These are phyloP conservation scores for Letharia lupina DNA, from an alignment of 495 filamentous ascomycete species.

Conservation along the genomic window DNA sequence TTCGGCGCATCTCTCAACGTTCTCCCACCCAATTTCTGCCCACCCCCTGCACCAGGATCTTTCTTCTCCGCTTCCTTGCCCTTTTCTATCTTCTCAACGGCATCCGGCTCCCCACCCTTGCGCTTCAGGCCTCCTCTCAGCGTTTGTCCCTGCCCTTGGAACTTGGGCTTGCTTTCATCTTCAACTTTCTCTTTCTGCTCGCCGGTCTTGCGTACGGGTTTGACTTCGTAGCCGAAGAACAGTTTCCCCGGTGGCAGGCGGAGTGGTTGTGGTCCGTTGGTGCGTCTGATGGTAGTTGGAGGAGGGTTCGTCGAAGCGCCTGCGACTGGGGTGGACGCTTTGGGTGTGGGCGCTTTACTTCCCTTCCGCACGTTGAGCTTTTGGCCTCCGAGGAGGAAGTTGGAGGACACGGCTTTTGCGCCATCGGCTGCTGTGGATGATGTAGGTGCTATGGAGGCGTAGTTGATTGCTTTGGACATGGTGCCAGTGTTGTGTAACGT, in stretches of 20 bases:
- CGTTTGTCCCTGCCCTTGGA: conserved; percentile 85
- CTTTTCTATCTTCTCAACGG: conserved; percentile 26
- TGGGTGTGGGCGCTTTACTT: conserved; percentile 67
- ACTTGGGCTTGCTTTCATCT: conserved; percentile 59
- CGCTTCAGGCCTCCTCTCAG: conserved; percentile 57
- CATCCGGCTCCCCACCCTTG: conserved; percentile 32
- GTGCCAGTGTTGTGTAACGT: conserved; percentile 73
- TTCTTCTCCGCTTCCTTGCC: conserved; percentile 28
- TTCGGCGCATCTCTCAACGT: conserved; percentile 17
- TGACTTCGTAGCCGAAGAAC: conserved; percentile 93
- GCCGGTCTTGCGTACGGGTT: conserved; percentile 71
- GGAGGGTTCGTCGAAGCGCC: conserved; percentile 54
- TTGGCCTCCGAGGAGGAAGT: conserved; percentile 69
- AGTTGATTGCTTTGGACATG: conserved; percentile 97
- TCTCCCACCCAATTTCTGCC: conserved; percentile 17
- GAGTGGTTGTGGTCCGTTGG: conserved; percentile 78
- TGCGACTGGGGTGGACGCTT: conserved; percentile 70
- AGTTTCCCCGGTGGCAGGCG: conserved; percentile 80
- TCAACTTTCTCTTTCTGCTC: conserved; percentile 55
- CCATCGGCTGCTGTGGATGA: conserved; percentile 53
- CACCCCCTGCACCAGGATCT: background rate
- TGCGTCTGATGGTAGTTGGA: conserved; percentile 40
- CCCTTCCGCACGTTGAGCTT: conserved; percentile 72
- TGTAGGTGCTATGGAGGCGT: conserved; percentile 82
- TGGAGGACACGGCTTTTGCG: conserved; percentile 58